phyloP scores from a whole-genome alignment of 2,329 filamentous ascomycete species.

The Dothiorella sarmentorum region DNA sequence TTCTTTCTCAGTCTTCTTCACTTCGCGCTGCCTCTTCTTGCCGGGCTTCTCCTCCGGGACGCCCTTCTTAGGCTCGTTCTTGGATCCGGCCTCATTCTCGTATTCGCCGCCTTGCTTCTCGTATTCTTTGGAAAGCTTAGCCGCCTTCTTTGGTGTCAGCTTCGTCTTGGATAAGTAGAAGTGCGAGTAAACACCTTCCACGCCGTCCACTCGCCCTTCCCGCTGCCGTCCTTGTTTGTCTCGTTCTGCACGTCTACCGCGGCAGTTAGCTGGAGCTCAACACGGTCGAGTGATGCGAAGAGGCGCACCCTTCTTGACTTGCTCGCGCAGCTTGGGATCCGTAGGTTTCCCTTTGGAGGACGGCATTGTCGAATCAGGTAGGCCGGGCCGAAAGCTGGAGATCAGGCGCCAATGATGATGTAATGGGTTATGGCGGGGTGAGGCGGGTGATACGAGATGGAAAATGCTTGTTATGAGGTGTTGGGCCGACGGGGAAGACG shows the following conservation, averaged over 20 bases:
- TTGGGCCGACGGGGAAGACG: not conserved
- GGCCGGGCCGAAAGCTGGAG: not conserved
- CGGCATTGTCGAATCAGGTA: conserved; percentile 30
- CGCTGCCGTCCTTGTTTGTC: conserved; percentile 44
- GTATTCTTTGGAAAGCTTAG: conserved; percentile 44
- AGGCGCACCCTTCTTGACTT: conserved; percentile 41
- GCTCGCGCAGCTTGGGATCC: conserved; percentile 43
- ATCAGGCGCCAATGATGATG: not conserved
- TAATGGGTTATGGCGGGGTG: not conserved
- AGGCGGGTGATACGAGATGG: not conserved
- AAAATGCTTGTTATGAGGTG: not conserved
- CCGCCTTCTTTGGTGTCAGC: conserved; percentile 28
- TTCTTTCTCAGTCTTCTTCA: conserved; percentile 19
- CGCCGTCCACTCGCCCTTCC: conserved; percentile 47
- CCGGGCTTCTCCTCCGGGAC: conserved; percentile 36
- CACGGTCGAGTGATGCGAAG: too few species aligned
- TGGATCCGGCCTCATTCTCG: conserved; percentile 41
- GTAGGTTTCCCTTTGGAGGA: conserved; percentile 47
- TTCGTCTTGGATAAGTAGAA: not conserved
- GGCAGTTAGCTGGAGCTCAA: not conserved
- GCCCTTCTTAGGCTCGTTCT: conserved; percentile 45
- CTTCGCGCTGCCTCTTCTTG: conserved; percentile 24
- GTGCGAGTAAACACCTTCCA: conserved; percentile 40
- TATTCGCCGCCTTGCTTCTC: conserved; percentile 40
- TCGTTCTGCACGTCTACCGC: conserved; percentile 42